Base-by-base conservation (phyloP, 139 green algal species). In the Tetraselmis striata region DNA sequence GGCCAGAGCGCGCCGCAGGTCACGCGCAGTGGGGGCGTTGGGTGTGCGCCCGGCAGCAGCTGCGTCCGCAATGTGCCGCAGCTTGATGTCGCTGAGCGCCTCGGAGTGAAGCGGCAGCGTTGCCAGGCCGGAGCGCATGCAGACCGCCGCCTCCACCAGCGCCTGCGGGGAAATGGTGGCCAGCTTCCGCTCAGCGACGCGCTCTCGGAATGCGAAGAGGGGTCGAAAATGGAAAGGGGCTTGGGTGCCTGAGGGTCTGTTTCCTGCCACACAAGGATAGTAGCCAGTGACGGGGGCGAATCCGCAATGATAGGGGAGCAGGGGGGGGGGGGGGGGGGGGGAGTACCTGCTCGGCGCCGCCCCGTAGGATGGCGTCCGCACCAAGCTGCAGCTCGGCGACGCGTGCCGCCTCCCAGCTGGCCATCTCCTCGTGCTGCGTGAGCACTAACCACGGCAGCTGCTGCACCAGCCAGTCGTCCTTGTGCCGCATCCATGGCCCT, bases 381-480 rank as follows among this genome's bases (percentile, higher is more conserved):
- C 1, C 2, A 2, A 81, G 59, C 30, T 74, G 74, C 26, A 85
- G 78, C 24, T 78, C 45, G 25, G 22, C 59, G 1, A 81, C 30
- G n/a, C 28, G 25, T 11, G 28, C 74, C 2, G 59, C 82, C 78
- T 81, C 30, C 82, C 81, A 84, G 29, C 18, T 2, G 5, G 75
- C 32, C 67, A 79, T 80, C 26, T 79, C 81, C 59, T 32, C 81
- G 32, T 26, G 18, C 78, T 1, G 29, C 31, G 24, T 75, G 23
- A 75, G 78, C 77, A 75, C 11, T 67, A 67, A 18, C 45, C 18
- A 59, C 25, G 28, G n/a, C 0, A 1, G 25, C 31, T 29, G 25
- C 75, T 32, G 18, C 30, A 75, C 75, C 79, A 80, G 29, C 67
- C 79, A 85, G 28, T 59, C 30, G 75, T 79, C 32, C 24, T 25